Evolutionary conservation across 148 eudicot species (phyloP), one percentile per base, ranked within the genome.

Genomic region (Rhododendron williamsianum): DNA sequence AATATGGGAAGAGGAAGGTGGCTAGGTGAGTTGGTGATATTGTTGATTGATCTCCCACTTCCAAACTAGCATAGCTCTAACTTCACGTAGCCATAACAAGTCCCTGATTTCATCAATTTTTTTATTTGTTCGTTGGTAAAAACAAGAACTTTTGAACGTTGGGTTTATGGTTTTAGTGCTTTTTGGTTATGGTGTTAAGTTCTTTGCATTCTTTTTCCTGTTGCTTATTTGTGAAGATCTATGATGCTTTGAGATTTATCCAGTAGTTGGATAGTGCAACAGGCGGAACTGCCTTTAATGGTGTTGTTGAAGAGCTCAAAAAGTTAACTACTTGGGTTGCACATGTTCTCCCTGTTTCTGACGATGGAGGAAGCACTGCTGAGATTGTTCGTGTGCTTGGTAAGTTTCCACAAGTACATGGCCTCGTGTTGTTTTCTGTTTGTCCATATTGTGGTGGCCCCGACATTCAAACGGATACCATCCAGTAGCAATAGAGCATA

Each of bases 341-440:
- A 35, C 98, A 97, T 90, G 95, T 97, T 85, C 98, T 97, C 67
- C 98, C 99, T 81, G 99, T 97, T 87, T 97, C 99, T 86, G 99
- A 97, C 91, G 98, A 97, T 90, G 99, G 98, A 46, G 99, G 99
- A 86, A 97, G 99, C 88, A 97, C 99, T 46, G 99, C 99, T 74
- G 99, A 97, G 92, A 95, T 95, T 88, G 99, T 97, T 85, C 98
- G 99, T 82, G 99, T 97, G 89, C 98, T 97, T 54, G 98, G 98
- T 96, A 87, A 87, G 86, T 82, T 83, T 36, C 15, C 84, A 77
- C 16, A 43, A 77, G 52, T 77, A 77, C 2, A 43, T 23, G 54
- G 81, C 81, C 81, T 77, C 54, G 30, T 83, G 65, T 48, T 65
- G 63, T 87, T 72, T 41, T 36, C 69, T 60, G 23, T 58, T 52